Percentiles rank a stretch among this genome's conserved stretches.
Conservation (phyloP, 2,329 filamentous ascomycete species). For the Colletotrichum tanaceti region DNA sequence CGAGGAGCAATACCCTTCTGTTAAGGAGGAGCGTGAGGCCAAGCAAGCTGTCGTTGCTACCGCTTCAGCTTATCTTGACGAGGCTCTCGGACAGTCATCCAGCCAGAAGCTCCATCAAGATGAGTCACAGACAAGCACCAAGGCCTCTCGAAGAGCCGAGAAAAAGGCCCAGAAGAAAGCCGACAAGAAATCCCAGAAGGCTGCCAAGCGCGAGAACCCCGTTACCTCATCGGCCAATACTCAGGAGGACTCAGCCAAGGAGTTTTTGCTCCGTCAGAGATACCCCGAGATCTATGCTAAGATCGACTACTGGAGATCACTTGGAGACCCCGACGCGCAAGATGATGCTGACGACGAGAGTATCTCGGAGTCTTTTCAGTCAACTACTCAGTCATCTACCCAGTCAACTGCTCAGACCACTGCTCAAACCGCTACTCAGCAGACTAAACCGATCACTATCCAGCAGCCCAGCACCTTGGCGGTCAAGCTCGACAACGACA, state of each 20-base stretch:
- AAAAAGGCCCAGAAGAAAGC: slow-evolving; percentile 34
- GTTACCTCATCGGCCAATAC: background rate
- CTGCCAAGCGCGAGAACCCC: slow-evolving; percentile 7
- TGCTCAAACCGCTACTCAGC: background rate
- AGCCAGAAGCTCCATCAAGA: background rate
- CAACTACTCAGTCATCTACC: background rate
- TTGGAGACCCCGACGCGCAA: slow-evolving; percentile 9
- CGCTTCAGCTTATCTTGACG: background rate
- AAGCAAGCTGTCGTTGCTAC: slow-evolving; percentile 14
- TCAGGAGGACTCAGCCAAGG: background rate
- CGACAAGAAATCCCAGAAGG: slow-evolving; percentile 28
- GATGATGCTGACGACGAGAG: background rate
- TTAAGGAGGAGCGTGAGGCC: slow-evolving; percentile 27
- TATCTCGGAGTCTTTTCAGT: background rate
- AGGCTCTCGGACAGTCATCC: slow-evolving; percentile 9
- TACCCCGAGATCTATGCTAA: slow-evolving; percentile 32
- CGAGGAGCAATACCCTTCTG: slow-evolving; percentile 27
- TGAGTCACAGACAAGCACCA: slow-evolving; percentile 1
- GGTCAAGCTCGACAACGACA: background rate
- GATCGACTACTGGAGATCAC: slow-evolving; percentile 25
- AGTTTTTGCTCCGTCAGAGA: slow-evolving; percentile 11
- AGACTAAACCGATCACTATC: background rate
- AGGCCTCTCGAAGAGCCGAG: slow-evolving; percentile 26
- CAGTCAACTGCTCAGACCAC: background rate
- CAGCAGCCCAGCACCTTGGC: background rate